A percentile compares a stretch with the other conserved stretches of the same genome.
Evolutionary conservation across 139 green algal species (phyloP).

Genomic region (Chlamydomonas sp.): DNA sequence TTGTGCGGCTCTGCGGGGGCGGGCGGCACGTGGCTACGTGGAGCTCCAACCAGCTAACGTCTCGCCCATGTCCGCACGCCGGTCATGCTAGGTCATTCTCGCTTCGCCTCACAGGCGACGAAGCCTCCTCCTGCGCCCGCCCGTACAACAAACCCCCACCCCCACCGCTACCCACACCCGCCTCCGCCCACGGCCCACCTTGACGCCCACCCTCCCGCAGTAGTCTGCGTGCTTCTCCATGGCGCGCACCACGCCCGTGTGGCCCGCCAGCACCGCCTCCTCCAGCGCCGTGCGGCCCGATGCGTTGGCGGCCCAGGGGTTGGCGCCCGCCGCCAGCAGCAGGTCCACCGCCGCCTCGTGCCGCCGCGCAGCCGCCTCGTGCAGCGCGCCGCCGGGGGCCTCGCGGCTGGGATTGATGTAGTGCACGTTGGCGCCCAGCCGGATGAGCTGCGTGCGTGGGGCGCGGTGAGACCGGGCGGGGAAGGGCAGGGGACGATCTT

Average conservation of each 20-base stretch:
- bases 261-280: constrained; percentile 17
- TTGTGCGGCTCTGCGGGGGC: neutral
- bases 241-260: constrained; percentile 15
- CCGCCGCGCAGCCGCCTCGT: constrained; percentile 41
- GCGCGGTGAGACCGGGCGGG: neutral
- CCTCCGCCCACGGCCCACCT: neutral
- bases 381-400: constrained; percentile 19
- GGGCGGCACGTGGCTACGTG: neutral
- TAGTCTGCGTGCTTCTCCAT: constrained; percentile 23
- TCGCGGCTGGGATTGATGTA: constrained; percentile 17
- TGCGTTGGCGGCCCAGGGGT: constrained; percentile 20
- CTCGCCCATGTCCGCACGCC: neutral
- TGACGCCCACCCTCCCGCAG: neutral
- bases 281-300: constrained; percentile 19
- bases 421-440: constrained; percentile 39
- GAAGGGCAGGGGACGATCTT: neutral
- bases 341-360: constrained; percentile 34
- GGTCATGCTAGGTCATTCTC: neutral
- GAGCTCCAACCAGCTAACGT: neutral
- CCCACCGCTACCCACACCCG: neutral
- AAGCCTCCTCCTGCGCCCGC: too few relatives aligned
- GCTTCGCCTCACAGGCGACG: neutral
- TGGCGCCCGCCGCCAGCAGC: constrained; percentile 19
- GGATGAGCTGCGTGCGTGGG: constrained; percentile 31
- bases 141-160: neutral